Base-by-base conservation (phyloP, 2,329 filamentous ascomycete species). In the Aspergillus sp. region DNA sequence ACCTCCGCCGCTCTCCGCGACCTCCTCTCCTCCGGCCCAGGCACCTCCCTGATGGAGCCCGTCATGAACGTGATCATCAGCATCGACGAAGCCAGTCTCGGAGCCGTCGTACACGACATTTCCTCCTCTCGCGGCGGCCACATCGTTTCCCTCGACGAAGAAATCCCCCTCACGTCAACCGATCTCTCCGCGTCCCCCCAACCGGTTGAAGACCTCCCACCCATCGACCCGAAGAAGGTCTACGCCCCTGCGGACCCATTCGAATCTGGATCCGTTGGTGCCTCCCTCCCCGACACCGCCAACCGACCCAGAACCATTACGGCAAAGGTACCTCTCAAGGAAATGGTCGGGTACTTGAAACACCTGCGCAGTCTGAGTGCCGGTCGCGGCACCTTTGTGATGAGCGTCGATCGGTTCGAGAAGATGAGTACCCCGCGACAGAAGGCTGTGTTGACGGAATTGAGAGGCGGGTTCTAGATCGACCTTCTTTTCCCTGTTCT, bases 331-430 rank as follows among this genome's bases (percentile, higher is more conserved):
- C 95, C 95, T 32, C 82, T 98, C 69, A 96, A 95, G 78, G 94
- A 98, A 77, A 97, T 98, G 91, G 89, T 98, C 38, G 91, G 94
- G 45, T 99, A 98, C 76, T 82, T 98, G 68, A 91, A 92, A 74
- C 91, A 96, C 72, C 78, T 99, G 65, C 83, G 95, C 55, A 93
- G 91, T 76, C 84, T 97, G 80, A 99, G 94, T 3, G 91, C 89
- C 2, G 95, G 95, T 0, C 84, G 95, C 58, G 89, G 89, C 0
- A 91, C 88, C 1, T 91, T 91, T 73, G 86, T 91, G 4, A 91
- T 91, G 89, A 85, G 79, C 63, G 85, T 91, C 51, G 88, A 91
- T 78, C 82, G 83, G 39, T 91, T 91, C 74, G 88, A 91, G 78
- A 83, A 81, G 70, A 86, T 91, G 81, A 83, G 81, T 43, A 78